A percentile compares a stretch with the other conserved stretches of the same genome.
phyloP scores from a whole-genome alignment of 495 filamentous ascomycete genomes.

The Penicillium roqueforti region DNA sequence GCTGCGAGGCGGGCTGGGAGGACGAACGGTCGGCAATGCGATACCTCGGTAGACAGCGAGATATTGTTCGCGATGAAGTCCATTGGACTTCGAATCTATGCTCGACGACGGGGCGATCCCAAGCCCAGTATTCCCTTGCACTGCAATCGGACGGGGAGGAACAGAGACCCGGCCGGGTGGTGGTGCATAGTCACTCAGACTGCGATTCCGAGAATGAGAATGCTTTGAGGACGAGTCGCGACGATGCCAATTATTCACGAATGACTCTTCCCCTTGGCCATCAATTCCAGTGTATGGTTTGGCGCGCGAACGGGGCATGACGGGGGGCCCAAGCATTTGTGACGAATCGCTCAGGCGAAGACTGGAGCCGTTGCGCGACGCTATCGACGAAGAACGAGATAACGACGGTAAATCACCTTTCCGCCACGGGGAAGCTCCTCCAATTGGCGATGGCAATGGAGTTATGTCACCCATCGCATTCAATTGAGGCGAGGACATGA shows the following conservation, averaged over 20 bases:
- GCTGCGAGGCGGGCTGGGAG: conserved; percentile 71
- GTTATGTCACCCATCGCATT: conserved; percentile 86
- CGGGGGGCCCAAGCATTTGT: conserved; percentile 32
- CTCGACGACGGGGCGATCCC: conserved; percentile 41
- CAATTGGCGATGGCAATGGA: conserved; percentile 83
- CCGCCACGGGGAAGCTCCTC: conserved; percentile 66
- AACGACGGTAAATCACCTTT: conserved; percentile 45
- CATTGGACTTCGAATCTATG: conserved; percentile 42
- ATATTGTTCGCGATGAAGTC: conserved; percentile 75
- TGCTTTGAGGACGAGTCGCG: conserved; percentile 39
- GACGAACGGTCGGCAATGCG: conserved; percentile 50
- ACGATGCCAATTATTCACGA: conserved; percentile 26
- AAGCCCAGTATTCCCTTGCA: conserved; percentile 52
- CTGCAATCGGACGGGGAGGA: conserved; percentile 64
- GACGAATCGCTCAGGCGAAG: conserved; percentile 41
- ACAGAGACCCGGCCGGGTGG: conserved; percentile 61
- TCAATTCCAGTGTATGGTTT: conserved; percentile 37
- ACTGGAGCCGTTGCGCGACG: conserved; percentile 38
- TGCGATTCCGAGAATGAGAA: conserved; percentile 63
- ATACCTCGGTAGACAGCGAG: conserved; percentile 73
- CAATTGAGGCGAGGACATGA: conserved; percentile 65
- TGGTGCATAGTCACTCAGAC: conserved; percentile 82
- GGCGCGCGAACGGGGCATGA: conserved; percentile 27
- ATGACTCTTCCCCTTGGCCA: conserved; percentile 35
- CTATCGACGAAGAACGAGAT: conserved; percentile 39